phyloP scores from a whole-genome alignment of 2,329 filamentous ascomycete species.

The Pseudopithomyces maydicus region DNA sequence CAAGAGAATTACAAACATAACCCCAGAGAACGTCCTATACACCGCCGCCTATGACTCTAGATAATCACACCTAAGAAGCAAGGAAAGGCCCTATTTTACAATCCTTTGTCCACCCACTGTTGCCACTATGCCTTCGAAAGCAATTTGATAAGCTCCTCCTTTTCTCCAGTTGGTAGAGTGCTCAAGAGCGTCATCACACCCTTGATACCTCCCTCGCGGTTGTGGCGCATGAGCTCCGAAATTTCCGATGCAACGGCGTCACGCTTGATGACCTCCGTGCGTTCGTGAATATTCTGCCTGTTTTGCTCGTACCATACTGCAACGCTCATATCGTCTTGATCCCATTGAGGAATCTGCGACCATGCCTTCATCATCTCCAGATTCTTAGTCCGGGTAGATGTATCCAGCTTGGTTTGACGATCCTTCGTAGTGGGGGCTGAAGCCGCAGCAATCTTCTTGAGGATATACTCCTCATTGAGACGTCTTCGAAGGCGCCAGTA shows the following conservation, averaged over 20 bases:
- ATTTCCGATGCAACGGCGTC: slow-evolving; percentile 74
- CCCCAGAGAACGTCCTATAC: neutral
- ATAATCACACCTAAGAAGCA: neutral
- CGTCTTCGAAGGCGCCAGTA: slow-evolving; percentile 98
- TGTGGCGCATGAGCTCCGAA: slow-evolving; percentile 68
- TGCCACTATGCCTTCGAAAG: slow-evolving; percentile 47
- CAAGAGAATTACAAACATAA: slow-evolving; percentile 1
- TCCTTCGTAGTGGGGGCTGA: slow-evolving; percentile 48
- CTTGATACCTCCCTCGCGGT: slow-evolving; percentile 74
- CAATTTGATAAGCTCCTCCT: slow-evolving; percentile 76
- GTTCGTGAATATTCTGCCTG: slow-evolving; percentile 77
- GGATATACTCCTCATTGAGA: slow-evolving; percentile 95
- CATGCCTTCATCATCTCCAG: slow-evolving; percentile 80
- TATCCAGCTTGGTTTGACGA: slow-evolving; percentile 37
- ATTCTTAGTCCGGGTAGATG: slow-evolving; percentile 66
- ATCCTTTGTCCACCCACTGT: neutral
- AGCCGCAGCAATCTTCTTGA: slow-evolving; percentile 76
- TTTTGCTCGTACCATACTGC: slow-evolving; percentile 97
- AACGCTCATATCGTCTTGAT: slow-evolving; percentile 79
- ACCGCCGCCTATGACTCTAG: neutral
- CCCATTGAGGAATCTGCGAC: slow-evolving; percentile 78
- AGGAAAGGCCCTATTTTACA: slow-evolving; percentile 10
- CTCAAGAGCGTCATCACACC: slow-evolving; percentile 85
- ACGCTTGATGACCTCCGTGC: slow-evolving; percentile 82
- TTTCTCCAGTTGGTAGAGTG: slow-evolving; percentile 86